Evolutionary conservation across 352 stramenopile species (phyloP).

Genomic region (Globisporangium cystogenes): DNA sequence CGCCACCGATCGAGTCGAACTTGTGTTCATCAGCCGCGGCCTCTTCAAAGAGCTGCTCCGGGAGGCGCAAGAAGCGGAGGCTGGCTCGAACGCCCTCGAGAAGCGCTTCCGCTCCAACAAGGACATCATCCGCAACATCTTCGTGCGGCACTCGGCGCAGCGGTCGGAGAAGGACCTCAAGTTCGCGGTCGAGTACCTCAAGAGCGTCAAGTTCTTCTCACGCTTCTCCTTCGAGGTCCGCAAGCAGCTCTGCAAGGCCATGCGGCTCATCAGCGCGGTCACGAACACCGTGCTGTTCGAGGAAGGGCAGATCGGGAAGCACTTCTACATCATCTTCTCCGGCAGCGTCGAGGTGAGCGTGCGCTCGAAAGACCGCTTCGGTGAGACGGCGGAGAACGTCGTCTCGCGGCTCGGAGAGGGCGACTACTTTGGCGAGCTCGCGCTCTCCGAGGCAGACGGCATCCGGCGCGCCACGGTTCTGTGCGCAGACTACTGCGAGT

Average conservation of each 20-base stretch:
- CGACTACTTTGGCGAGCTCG: conserved; percentile 78
- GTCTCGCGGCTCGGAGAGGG: conserved; percentile 60
- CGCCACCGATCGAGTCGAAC: conserved; percentile 37
- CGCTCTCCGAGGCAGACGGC: conserved; percentile 58
- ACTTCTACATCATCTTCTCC: conserved; percentile 85
- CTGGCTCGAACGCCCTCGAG: conserved; percentile 38
- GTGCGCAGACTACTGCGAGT: conserved; percentile 67
- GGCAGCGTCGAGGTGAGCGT: conserved; percentile 69
- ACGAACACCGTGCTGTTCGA: conserved; percentile 80
- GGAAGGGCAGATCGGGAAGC: conserved; percentile 65
- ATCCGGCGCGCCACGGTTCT: conserved; percentile 65
- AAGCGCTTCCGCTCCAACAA: conserved; percentile 84
- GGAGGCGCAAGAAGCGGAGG: conserved; percentile 47
- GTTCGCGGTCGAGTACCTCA: conserved; percentile 81
- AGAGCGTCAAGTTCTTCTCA: conserved; percentile 85
- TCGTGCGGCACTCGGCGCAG: conserved; percentile 56
- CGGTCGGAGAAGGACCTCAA: conserved; percentile 82
- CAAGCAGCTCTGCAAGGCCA: conserved; percentile 79
- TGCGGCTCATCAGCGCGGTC: conserved; percentile 69
- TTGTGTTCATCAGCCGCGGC: conserved; percentile 62
- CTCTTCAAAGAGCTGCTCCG: conserved; percentile 65
- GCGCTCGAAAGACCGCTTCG: conserved; percentile 65
- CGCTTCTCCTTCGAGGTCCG: conserved; percentile 84
- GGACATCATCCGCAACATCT: conserved; percentile 84
- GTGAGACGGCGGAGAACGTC: conserved; percentile 56